Evolutionary conservation across 495 filamentous ascomycete genomes (phyloP).

Genomic region (Penicillium arizonense): DNA sequence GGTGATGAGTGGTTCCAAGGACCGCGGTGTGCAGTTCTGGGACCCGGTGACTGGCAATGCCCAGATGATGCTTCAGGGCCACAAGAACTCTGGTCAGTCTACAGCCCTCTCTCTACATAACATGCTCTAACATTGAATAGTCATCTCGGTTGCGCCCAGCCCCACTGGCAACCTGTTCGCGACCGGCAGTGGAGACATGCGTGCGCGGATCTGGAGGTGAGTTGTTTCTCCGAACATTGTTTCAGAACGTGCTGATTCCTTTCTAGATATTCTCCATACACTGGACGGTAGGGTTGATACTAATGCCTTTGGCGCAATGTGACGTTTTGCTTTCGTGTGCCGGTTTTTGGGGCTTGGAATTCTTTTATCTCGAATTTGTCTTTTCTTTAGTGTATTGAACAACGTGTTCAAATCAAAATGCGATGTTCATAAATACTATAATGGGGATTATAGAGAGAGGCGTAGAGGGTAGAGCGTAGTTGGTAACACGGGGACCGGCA

Average conservation of each 20-base stretch:
- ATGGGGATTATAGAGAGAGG: too few species aligned
- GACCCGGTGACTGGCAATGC: conserved; percentile 82
- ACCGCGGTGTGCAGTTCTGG: conserved; percentile 91
- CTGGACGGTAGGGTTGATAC: conserved; percentile 39
- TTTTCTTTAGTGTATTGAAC: conserved; percentile 3
- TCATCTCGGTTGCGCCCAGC: conserved; percentile 86
- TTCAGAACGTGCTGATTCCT: conserved; percentile 1
- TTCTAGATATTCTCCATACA: conserved; percentile 43
- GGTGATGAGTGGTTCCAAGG: conserved; percentile 91
- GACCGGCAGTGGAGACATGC: conserved; percentile 87
- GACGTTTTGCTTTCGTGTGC: conserved; percentile 18
- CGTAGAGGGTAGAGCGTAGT: too few species aligned
- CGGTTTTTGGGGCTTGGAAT: conserved; percentile 19
- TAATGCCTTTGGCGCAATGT: conserved; percentile 41
- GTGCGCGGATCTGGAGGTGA: conserved; percentile 86
- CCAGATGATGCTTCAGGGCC: conserved; percentile 90
- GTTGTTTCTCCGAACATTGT: conserved; percentile 23
- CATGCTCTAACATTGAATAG: conserved; percentile 34
- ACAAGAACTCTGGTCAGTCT: conserved; percentile 77
- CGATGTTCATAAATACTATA: neutral
- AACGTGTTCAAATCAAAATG: neutral
- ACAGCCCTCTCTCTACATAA: neutral
- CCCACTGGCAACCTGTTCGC: conserved; percentile 78
- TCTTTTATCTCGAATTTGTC: conserved; percentile 8
- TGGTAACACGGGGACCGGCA: neutral